A percentile compares a stretch with the other conserved stretches of the same genome.
Evolutionary conservation across 2,329 filamentous ascomycete genomes (phyloP).

Genomic region (Stemphylium vesicarium): DNA sequence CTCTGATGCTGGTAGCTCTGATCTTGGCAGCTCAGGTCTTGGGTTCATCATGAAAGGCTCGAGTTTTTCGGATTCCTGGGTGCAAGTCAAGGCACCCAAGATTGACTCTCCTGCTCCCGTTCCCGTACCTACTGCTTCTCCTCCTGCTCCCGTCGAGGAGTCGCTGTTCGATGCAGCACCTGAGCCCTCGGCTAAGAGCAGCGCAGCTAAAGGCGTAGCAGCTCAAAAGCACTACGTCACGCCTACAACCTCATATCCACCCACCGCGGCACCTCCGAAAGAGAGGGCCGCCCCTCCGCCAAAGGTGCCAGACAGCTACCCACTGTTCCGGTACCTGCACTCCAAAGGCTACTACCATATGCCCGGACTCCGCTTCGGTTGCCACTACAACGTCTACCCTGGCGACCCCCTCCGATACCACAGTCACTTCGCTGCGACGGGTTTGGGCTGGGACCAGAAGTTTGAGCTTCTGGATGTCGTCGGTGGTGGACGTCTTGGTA

Average conservation of each 20-base stretch:
- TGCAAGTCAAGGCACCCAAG: conserved; percentile 12
- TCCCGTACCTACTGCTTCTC: not conserved
- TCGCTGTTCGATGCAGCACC: conserved; percentile 36
- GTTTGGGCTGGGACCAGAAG: conserved; percentile 84
- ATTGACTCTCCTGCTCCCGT: conserved; percentile 3
- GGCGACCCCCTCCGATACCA: conserved; percentile 95
- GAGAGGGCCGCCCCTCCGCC: conserved; percentile 41
- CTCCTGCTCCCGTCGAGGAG: conserved; percentile 4
- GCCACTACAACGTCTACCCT: conserved; percentile 92
- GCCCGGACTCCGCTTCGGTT: conserved; percentile 91
- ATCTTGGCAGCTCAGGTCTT: conserved; percentile 18
- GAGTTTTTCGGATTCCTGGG: conserved; percentile 21
- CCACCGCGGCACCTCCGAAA: conserved; percentile 31
- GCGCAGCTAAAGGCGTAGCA: conserved; percentile 17
- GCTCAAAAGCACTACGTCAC: conserved; percentile 49
- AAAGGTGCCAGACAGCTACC: conserved; percentile 59
- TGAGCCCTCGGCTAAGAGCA: conserved; percentile 13
- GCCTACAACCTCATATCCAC: conserved; percentile 54
- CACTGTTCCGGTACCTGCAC: conserved; percentile 82
- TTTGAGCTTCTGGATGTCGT: conserved; percentile 86
- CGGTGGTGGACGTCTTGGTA: conserved; percentile 84
- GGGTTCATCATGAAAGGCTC: conserved; percentile 39
- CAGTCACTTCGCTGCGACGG: conserved; percentile 89
- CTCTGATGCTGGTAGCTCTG: conserved; percentile 8
- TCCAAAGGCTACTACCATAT: conserved; percentile 82